Percentiles rank a stretch among this genome's conserved stretches.
These are phyloP conservation scores for Goniomonas avonlea DNA, from an alignment of 78 protist species.

Conservation along the genomic window DNA sequence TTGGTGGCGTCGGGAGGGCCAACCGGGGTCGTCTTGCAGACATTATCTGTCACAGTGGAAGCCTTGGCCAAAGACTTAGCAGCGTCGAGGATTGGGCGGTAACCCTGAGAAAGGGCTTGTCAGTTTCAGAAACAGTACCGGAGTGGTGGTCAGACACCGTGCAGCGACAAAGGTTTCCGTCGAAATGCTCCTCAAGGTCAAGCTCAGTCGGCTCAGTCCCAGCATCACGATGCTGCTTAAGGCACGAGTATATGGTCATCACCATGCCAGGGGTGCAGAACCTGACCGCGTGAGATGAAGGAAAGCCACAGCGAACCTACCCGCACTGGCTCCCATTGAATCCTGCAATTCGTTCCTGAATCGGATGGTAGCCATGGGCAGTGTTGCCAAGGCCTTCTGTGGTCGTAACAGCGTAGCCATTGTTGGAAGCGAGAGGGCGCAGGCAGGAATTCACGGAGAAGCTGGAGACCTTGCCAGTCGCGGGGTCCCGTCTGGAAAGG, in stretches of 20 bases:
- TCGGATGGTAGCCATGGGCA: not conserved
- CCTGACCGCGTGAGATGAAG: no score
- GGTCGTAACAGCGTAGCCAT: constrained; percentile 11
- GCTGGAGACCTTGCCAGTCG: not conserved
- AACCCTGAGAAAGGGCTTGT: no score
- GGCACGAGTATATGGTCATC: not conserved
- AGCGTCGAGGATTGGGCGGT: constrained; percentile 37
- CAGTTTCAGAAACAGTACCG: no score
- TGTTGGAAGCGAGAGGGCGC: not conserved
- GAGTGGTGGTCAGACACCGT: no score
- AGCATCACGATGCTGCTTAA: not conserved
- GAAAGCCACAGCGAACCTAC: no score
- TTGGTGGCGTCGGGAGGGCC: not conserved
- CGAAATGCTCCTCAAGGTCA: not conserved
- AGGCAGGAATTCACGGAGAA: constrained; percentile 11
- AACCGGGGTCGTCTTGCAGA: not conserved
- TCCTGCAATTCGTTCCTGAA: not conserved
- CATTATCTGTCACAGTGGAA: not conserved
- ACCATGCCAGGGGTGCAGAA: constrained; percentile 32
- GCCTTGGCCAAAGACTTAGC: constrained; percentile 23
- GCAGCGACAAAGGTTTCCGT: constrained; percentile 41
- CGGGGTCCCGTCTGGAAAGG: not conserved
- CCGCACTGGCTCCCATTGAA: constrained; percentile 30
- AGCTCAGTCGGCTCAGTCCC: not conserved
- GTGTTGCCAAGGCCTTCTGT: constrained; percentile 33